Percentiles rank a stretch among this genome's conserved stretches.
Evolutionary conservation across 108 stramenopile species (phyloP).

Genomic region (Skeletonema costatum): DNA sequence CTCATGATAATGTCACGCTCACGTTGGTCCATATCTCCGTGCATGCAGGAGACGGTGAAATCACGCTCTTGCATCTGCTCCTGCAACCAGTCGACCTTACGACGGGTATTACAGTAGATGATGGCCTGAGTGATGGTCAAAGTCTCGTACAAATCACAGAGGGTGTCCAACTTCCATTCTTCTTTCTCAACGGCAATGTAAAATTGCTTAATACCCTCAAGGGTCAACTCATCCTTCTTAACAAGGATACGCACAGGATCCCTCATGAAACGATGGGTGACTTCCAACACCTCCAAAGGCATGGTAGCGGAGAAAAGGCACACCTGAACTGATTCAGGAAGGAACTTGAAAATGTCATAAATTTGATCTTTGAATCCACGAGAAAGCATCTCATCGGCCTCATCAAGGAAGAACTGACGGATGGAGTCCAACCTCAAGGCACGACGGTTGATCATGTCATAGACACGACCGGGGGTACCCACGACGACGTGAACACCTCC

Average conservation of each 20-base stretch:
- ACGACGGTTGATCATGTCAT: slow-evolving; percentile 99
- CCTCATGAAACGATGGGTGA: slow-evolving; percentile 99
- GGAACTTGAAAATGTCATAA: slow-evolving; percentile 99
- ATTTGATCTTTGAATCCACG: slow-evolving; percentile 99
- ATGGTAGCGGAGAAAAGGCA: slow-evolving; percentile 99
- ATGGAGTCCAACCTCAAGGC: slow-evolving; percentile 93
- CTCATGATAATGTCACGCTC: slow-evolving; percentile 99
- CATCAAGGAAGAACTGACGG: slow-evolving; percentile 98
- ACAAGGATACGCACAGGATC: slow-evolving; percentile 99
- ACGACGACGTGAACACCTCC: slow-evolving; percentile 98
- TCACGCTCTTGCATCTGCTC: slow-evolving; percentile 97
- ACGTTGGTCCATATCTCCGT: slow-evolving; percentile 99
- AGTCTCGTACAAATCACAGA: slow-evolving; percentile 99
- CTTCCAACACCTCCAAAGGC: slow-evolving; percentile 99
- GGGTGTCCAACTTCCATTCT: slow-evolving; percentile 99
- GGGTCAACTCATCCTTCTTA: slow-evolving; percentile 99
- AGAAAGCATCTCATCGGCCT: slow-evolving; percentile 99
- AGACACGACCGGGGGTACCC: slow-evolving; percentile 99
- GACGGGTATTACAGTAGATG: slow-evolving; percentile 99
- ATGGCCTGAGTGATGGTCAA: slow-evolving; percentile 99
- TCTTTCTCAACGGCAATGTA: slow-evolving; percentile 98
- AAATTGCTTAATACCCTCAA: slow-evolving; percentile 99
- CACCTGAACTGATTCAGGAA: slow-evolving; percentile 98
- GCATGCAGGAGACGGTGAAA: slow-evolving; percentile 99
- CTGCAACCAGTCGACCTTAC: slow-evolving; percentile 99